Evolutionary conservation across 129 eudicot species (phyloP).

Genomic region (Flaveria sonorensis): DNA sequence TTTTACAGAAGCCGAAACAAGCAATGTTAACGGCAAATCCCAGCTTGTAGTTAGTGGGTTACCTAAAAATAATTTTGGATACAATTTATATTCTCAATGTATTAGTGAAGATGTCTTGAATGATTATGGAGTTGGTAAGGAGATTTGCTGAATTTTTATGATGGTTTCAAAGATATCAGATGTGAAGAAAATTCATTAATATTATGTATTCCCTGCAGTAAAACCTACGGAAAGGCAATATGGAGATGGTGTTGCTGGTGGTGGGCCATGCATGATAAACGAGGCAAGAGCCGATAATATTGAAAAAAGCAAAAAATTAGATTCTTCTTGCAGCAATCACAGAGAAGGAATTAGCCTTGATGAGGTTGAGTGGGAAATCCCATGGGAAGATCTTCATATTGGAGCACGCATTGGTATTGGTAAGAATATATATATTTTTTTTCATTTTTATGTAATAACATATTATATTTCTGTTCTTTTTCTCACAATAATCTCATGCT

Average conservation of each 20-base stretch:
- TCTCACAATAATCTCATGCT: not conserved
- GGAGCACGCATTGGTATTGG: conserved; percentile 96
- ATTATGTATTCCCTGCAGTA: conserved; percentile 20
- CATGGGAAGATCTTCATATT: conserved; percentile 91
- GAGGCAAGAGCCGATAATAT: conserved; percentile 25
- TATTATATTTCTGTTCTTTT: conserved; percentile 10
- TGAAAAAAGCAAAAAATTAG: conserved; percentile 20
- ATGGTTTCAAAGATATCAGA: conserved; percentile 7
- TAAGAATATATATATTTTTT: conserved; percentile 37
- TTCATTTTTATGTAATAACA: not conserved
- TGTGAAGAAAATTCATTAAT: conserved; percentile 17
- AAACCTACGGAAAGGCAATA: conserved; percentile 28
- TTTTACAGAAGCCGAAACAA: conserved; percentile 31
- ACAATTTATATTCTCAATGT: conserved; percentile 29
- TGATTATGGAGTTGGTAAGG: conserved; percentile 33
- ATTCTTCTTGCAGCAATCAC: conserved; percentile 29
- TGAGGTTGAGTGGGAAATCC: conserved; percentile 84
- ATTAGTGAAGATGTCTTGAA: conserved; percentile 26
- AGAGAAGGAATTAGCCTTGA: conserved; percentile 58
- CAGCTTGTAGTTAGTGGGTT: conserved; percentile 29
- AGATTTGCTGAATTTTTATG: conserved; percentile 24
- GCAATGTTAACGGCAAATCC: conserved; percentile 8
- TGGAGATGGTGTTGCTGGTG: conserved; percentile 24
- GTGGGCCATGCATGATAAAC: conserved; percentile 22
- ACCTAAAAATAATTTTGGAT: conserved; percentile 25